A percentile compares a stretch with the other conserved stretches of the same genome.
These are phyloP conservation scores for Herpotrichia juniperi DNA, from an alignment of 2,329 filamentous ascomycete species.

Conservation along the genomic window DNA sequence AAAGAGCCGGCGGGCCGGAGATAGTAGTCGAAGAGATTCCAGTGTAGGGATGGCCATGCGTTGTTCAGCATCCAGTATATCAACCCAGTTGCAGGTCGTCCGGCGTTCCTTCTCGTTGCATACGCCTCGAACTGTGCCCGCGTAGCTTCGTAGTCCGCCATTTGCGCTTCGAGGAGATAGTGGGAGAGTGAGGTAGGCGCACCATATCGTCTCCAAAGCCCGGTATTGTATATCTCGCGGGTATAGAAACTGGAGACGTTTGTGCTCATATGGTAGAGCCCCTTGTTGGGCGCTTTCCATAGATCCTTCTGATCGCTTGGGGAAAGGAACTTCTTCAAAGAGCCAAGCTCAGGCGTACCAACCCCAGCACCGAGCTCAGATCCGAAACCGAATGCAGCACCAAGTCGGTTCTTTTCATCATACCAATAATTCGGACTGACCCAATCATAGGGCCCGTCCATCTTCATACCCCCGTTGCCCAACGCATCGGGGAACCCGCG, in stretches of 20 bases:
- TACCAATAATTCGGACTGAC: slow-evolving; percentile 71
- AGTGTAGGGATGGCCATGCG: slow-evolving; percentile 69
- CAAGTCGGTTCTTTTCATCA: slow-evolving; percentile 55
- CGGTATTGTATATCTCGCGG: slow-evolving; percentile 64
- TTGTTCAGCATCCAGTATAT: slow-evolving; percentile 74
- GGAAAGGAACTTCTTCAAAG: slow-evolving; percentile 61
- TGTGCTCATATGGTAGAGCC: slow-evolving; percentile 66
- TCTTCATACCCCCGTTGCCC: slow-evolving; percentile 67
- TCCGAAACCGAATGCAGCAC: slow-evolving; percentile 68
- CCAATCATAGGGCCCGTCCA: slow-evolving; percentile 72
- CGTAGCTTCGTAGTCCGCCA: slow-evolving; percentile 69
- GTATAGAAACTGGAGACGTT: slow-evolving; percentile 61
- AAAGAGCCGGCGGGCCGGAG: slow-evolving; percentile 64
- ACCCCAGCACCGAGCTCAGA: slow-evolving; percentile 68
- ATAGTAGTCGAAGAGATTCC: slow-evolving; percentile 70
- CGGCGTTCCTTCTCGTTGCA: slow-evolving; percentile 56
- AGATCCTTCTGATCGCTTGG: slow-evolving; percentile 59
- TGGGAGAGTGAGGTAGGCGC: slow-evolving; percentile 59
- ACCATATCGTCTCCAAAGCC: slow-evolving; percentile 60
- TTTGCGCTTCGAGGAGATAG: slow-evolving; percentile 65
- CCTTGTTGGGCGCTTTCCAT: slow-evolving; percentile 61
- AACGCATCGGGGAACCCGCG: slow-evolving; percentile 59
- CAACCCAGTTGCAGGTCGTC: slow-evolving; percentile 62
- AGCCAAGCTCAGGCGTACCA: slow-evolving; percentile 64
- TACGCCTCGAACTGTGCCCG: slow-evolving; percentile 65